phyloP scores from a whole-genome alignment of 225 moss, liverwort and hornwort genomes.

The Climacium dendroides region DNA sequence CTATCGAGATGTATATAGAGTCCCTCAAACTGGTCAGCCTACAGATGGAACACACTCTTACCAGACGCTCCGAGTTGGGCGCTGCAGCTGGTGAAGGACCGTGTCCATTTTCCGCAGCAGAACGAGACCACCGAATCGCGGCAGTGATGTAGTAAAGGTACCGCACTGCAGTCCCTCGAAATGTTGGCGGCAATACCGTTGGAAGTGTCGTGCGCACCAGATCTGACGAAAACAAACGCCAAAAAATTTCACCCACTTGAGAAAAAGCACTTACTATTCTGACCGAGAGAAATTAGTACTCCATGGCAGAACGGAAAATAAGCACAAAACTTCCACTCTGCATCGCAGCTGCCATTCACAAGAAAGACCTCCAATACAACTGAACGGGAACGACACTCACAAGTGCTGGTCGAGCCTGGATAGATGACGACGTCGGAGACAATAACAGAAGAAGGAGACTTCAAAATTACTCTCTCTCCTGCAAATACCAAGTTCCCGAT shows the following conservation, averaged over 20 bases:
- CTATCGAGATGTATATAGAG: too few relatives aligned
- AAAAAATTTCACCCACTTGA: neutral
- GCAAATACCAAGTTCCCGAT: neutral
- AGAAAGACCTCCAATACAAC: neutral
- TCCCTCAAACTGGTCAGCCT: neutral
- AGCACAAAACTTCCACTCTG: neutral
- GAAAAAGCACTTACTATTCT: neutral
- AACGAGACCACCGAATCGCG: slow-evolving; percentile 55
- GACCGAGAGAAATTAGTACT: neutral
- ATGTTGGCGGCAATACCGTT: slow-evolving; percentile 72
- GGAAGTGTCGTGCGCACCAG: slow-evolving; percentile 78
- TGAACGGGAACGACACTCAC: slow-evolving; percentile 31
- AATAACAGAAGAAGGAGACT: slow-evolving; percentile 43
- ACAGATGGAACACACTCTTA: neutral
- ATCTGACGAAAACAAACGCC: slow-evolving; percentile 27
- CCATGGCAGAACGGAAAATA: too few relatives aligned
- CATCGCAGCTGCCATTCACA: neutral
- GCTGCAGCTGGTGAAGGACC: neutral
- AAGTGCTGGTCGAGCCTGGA: slow-evolving; percentile 47
- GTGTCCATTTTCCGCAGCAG: slow-evolving; percentile 61
- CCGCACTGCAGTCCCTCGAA: slow-evolving; percentile 85
- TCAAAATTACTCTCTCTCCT: slow-evolving; percentile 64
- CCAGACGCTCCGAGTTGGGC: neutral
- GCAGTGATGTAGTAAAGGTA: slow-evolving; percentile 75
- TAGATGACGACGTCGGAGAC: slow-evolving; percentile 55